These are phyloP conservation scores for Quillaja saponaria DNA, from an alignment of 306 rosid species.

Conservation along the genomic window DNA sequence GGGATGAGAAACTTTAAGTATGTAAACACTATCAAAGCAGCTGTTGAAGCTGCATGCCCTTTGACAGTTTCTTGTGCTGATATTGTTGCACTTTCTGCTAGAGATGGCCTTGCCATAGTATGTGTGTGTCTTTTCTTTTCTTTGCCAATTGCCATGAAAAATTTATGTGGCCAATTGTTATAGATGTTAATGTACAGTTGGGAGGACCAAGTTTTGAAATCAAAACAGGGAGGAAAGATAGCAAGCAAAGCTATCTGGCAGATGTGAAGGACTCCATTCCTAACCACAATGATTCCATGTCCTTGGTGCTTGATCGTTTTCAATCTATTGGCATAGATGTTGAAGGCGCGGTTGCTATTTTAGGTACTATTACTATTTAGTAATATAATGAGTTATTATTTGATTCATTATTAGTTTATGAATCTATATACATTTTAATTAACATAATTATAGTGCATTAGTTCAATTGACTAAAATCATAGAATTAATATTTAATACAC, in stretches of 20 bases:
- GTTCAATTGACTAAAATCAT: no score
- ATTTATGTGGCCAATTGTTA: neutral
- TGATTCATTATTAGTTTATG: neutral
- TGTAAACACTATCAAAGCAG: slow-evolving; percentile 59
- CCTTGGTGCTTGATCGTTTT: slow-evolving; percentile 68
- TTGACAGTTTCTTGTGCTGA: slow-evolving; percentile 84
- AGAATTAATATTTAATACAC: no score
- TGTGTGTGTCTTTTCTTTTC: neutral
- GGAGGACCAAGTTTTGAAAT: slow-evolving; percentile 74
- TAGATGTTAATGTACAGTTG: slow-evolving; percentile 35
- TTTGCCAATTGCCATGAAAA: no score
- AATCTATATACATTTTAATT: no score
- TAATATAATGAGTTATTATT: no score
- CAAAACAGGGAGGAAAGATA: slow-evolving; percentile 82
- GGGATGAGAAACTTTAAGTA: slow-evolving; percentile 93
- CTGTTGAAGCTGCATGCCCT: slow-evolving; percentile 70
- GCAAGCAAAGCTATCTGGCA: slow-evolving; percentile 48
- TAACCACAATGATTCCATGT: slow-evolving; percentile 67
- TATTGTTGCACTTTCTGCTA: slow-evolving; percentile 79
- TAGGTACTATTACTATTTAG: no score
- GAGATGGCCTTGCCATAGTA: slow-evolving; percentile 76
- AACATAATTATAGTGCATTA: no score
- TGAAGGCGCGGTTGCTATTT: slow-evolving; percentile 72
- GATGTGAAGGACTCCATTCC: slow-evolving; percentile 59
- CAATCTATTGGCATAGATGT: slow-evolving; percentile 63